A percentile compares a stretch with the other conserved stretches of the same genome.
Evolutionary conservation across 192 early-diverging fungal genomes (phyloP).

Genomic region (Blastocladiella britannica): DNA sequence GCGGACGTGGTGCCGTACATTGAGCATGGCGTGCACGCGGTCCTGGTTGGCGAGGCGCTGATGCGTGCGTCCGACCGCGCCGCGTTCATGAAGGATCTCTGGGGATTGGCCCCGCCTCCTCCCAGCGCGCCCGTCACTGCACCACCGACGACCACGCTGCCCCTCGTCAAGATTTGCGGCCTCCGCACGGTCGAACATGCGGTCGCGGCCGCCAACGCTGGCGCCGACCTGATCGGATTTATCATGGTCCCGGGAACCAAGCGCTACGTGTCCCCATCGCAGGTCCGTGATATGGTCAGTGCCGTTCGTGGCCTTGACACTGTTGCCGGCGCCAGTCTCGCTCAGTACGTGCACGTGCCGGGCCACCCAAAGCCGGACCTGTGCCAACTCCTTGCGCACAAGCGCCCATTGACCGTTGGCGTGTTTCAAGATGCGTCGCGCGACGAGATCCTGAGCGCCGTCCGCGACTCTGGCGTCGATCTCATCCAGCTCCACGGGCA

Average conservation of each 20-base stretch:
- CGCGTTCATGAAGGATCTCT: conserved; percentile 50
- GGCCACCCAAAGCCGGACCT: too few relatives aligned
- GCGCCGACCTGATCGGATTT: conserved; percentile 82
- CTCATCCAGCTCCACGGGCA: conserved; percentile 83
- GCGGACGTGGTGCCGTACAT: conserved; percentile 65
- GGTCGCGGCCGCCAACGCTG: conserved; percentile 41
- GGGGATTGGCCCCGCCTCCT: conserved; percentile 15
- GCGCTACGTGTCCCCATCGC: conserved; percentile 44
- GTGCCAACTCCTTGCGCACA: not conserved
- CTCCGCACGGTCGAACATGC: conserved; percentile 66
- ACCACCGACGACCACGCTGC: not conserved
- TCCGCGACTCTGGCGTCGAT: conserved; percentile 49
- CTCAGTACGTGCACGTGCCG: not conserved
- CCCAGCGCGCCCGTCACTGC: not conserved
- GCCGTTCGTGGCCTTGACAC: conserved; percentile 72
- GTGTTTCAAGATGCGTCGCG: conserved; percentile 77
- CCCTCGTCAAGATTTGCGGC: conserved; percentile 84
- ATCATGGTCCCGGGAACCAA: conserved; percentile 71
- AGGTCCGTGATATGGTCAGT: conserved; percentile 48
- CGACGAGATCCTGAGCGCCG: conserved; percentile 48
- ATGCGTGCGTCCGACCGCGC: conserved; percentile 64
- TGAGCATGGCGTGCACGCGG: conserved; percentile 49
- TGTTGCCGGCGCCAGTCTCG: conserved; percentile 42
- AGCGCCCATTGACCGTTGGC: conserved; percentile 64
- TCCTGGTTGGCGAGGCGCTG: conserved; percentile 86